Base-by-base conservation (phyloP, 768 basidiomycete genomes). In the Trametes sanguinea region DNA sequence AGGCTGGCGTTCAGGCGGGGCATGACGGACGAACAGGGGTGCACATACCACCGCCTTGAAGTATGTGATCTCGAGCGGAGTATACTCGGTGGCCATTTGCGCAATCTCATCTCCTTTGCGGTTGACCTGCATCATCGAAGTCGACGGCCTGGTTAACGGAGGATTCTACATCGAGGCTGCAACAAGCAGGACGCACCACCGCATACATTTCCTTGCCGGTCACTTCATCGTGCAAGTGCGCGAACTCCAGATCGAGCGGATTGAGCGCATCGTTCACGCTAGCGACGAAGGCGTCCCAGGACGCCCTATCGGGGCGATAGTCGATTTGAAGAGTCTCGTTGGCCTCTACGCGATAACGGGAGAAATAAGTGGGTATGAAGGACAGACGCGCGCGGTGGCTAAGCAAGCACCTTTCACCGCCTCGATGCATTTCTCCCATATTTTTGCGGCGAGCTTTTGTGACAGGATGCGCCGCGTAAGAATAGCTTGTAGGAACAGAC, bases 31-130 rank as follows among this genome's bases (percentile, higher is more conserved):
- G 50, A 22, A 40, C 7, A 27, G 14, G 22, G 22, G 6, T 3
- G 40, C 13, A 75, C 88, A 61, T 69, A 93, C 94, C 61, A 95
- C 78, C 4, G 85, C 85, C 76, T 88, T 93, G 80, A 94, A 95
- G 76, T 85, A 95, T 0, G 85, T 79, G 54, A 95, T 94, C 73
- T 96, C 94, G 35, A 78, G 76, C 0, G 91, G 78, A 2, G 82
- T 83, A 69, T 94, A 96, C 43, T 92, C 90, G 0, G 92, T 93
- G 3, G 93, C 94, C 71, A 91, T 75, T 70, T 93, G 92, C 0
- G 94, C 89, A 37, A 94, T 80, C 55, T 87, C 87, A 68, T 95
- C 94, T 16, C 85, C 87, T 63, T 86, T 90, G 8, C 81, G 77
- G 70, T 95, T 96, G 47, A 92, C 86, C 93, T 95, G 57, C 3